Base-by-base conservation (phyloP, 176 grass and related monocot species). In the Juncus inflexus region DNA sequence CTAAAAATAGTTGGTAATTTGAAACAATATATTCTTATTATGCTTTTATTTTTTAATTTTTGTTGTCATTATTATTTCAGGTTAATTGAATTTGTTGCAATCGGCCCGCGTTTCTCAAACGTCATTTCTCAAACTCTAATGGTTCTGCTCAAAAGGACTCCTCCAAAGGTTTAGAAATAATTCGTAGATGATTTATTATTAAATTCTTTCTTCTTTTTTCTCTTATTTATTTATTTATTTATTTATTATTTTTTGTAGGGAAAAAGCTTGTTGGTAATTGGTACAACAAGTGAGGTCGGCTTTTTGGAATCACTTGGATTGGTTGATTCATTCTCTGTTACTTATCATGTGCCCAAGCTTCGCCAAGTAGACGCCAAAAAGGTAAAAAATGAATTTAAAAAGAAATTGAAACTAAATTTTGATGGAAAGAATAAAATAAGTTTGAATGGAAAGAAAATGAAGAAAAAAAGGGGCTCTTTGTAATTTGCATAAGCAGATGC, bases 71-170 rank as follows among this genome's bases (percentile, higher is more conserved):
- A 1, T 28, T 28, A 28, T 28, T 28, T 28, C 19, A 28, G 19
- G 1, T 28, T 28, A 28, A 28, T 28, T 28, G 19, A 28, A 28
- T 28, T 28, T 63, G 85, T 99, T 75, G 88, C 94, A 66, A 86
- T 99, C 55, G 94, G 88, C 53, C 94, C 94, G 39, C 85, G 85
- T 35, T 99, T 99, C 77, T 99, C 88, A n/a, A n/a, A n/a, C n/a
- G n/a, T n/a, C n/a, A n/a, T n/a, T n/a, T n/a, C n/a, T n/a, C n/a
- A 99, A 79, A 99, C 88, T 10, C 83, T 99, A 47, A 42, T 99
- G 57, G 88, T 92, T 40, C 85, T 99, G 43, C 84, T 99, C 64
- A 99, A 92, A 64, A 86, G 85, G 75, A 75, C 92, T 80, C 94
- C 94, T 71, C 88, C 94, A 2, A 92, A 99, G 85, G 87, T 85